Base-by-base conservation (phyloP, 2,329 filamentous ascomycete species). In the Colletotrichum paranaense region DNA sequence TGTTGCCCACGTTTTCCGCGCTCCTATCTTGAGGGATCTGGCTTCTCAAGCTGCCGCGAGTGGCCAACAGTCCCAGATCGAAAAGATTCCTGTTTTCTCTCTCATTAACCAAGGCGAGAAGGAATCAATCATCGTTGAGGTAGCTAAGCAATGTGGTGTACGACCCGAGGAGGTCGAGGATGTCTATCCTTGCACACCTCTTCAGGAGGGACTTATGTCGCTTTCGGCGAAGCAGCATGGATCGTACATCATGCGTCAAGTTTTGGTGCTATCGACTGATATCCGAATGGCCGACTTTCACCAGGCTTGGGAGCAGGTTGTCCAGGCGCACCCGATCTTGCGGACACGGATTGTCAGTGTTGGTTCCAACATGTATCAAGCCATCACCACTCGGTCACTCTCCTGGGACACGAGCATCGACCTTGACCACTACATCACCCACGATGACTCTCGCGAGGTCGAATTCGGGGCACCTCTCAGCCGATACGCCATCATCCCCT, bases 161-260 rank as follows among this genome's bases (percentile, higher is more conserved):
- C 7, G 42, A n/a, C 42, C 42, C 26, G 24, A 78, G 77, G 75
- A 73, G 8, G 78, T 58, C 68, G 77, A 80, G 42, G 80, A 81
- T 62, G 69, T 79, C 0, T 84, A 82, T n/a, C 83, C 82, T 5
- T 82, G 81, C 76, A 80, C 82, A 2, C 77, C 81, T 0, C 76
- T 83, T 62, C 83, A 84, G 42, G 78, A 80, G 16, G 81, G 81
- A 3, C 77, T 85, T 0, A 59, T 59, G 57, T 28, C 28, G 57
- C 57, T 59, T 35, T 32, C 57, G 19, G 71, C 70, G 5, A 28
- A 28, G 35, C 28, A 35, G 57, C 19, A 28, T 22, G 76, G 22
- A 75, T 28, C 42, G 28, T 53, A 42, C 14, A 60, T 68, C 32
- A 55, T 70, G 7, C 53, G 75, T 35, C 70, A 56, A 32, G 57